Percentiles rank a stretch among this genome's conserved stretches.
Conservation (phyloP, 2,329 filamentous ascomycete species). For the Aspergillus novofumigatus region DNA sequence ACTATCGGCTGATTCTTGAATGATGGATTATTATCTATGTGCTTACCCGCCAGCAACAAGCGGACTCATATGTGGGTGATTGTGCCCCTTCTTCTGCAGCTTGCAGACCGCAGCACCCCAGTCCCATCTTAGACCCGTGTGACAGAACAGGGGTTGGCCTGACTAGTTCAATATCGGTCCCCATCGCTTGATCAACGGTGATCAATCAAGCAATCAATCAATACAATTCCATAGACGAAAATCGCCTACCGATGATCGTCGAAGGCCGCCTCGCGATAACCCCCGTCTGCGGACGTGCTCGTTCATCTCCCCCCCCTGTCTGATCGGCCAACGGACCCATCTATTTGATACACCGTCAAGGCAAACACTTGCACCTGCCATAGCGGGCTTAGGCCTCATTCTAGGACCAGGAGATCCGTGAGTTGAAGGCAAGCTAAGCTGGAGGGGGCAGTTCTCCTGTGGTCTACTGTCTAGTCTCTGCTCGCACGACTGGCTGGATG, state of each 20-base stretch:
- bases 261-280: neutral
- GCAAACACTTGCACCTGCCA: neutral
- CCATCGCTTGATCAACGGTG: neutral
- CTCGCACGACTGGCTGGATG: neutral
- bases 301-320: neutral
- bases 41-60: neutral
- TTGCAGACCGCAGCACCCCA: neutral
- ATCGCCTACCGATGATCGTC: neutral
- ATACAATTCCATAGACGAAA: neutral
- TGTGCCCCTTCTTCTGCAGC: neutral
- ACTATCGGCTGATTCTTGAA: neutral
- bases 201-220: neutral
- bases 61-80: neutral
- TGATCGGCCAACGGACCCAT: neutral
- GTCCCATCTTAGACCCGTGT: neutral
- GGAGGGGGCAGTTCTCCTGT: neutral
- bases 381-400: neutral
- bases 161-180: neutral
- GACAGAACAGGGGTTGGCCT: conserved; percentile 2
- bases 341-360: neutral
- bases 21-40: neutral
- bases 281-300: neutral
- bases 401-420: neutral
- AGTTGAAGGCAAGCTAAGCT: neutral
- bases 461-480: neutral